Percentiles rank a stretch among this genome's conserved stretches.
These are phyloP conservation scores for Penicillium mononematosum DNA, from an alignment of 495 filamentous ascomycete species.

Conservation along the genomic window DNA sequence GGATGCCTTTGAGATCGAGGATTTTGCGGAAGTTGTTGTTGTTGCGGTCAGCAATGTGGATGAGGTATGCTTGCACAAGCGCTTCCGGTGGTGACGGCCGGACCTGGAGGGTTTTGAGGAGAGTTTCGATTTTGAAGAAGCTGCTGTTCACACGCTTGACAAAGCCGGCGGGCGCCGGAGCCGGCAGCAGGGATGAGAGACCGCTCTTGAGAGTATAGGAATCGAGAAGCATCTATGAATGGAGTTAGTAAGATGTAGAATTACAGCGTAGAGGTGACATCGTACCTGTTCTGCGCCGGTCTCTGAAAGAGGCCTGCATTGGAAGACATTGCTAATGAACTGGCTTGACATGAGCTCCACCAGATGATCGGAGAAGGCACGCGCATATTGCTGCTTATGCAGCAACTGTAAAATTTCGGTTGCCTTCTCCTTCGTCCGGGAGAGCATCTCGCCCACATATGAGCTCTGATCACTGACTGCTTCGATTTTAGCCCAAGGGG, in stretches of 20 bases:
- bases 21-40: slow-evolving; percentile 96
- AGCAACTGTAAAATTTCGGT: slow-evolving; percentile 73
- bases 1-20: slow-evolving; percentile 87
- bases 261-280: not conserved
- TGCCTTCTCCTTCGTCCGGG: slow-evolving; percentile 64
- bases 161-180: slow-evolving; percentile 61
- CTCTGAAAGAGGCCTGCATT: slow-evolving; percentile 85
- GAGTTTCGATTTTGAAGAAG: slow-evolving; percentile 83
- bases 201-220: slow-evolving; percentile 86
- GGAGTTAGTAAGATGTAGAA: slow-evolving; percentile 5
- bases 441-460: slow-evolving; percentile 79
- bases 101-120: slow-evolving; percentile 96
- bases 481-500: slow-evolving; percentile 92
- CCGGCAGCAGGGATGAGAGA: slow-evolving; percentile 50
- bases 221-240: slow-evolving; percentile 82
- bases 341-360: slow-evolving; percentile 78
- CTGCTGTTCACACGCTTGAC: slow-evolving; percentile 82
- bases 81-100: slow-evolving; percentile 87
- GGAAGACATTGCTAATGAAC: slow-evolving; percentile 81
- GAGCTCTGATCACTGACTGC: slow-evolving; percentile 93
- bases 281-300: slow-evolving; percentile 90
- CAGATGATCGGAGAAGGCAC: slow-evolving; percentile 91
- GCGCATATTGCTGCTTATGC: slow-evolving; percentile 90
- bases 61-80: slow-evolving; percentile 93
- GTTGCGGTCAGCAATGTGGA: slow-evolving; percentile 86